Conservation (phyloP, 192 early-diverging fungal genomes). For the Jimgerdemannia lactiflua region DNA sequence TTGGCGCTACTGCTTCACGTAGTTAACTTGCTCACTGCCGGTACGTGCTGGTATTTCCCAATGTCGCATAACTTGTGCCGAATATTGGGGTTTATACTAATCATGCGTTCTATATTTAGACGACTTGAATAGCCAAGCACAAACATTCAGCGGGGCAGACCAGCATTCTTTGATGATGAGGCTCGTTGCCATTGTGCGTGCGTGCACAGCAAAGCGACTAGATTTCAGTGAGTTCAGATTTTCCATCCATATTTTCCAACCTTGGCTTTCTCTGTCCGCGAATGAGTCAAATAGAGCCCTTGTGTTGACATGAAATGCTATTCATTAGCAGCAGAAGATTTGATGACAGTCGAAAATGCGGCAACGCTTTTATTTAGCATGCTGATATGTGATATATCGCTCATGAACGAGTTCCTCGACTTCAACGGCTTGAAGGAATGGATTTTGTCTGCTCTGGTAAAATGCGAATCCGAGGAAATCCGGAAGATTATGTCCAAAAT, state of each 20-base stretch:
- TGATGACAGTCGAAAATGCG: slow-evolving; percentile 14
- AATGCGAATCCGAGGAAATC: slow-evolving; percentile 16
- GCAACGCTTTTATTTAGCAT: slow-evolving; percentile 15
- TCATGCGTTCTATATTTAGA: not conserved
- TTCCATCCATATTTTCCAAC: not conserved
- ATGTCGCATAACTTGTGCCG: not conserved
- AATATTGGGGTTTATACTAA: too few relatives aligned
- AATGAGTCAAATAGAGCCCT: not conserved
- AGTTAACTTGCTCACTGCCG: slow-evolving; percentile 13
- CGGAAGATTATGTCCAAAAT: slow-evolving; percentile 8
- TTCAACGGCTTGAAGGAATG: slow-evolving; percentile 13
- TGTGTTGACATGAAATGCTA: not conserved
- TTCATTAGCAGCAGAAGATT: slow-evolving; percentile 17
- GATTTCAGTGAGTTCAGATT: not conserved
- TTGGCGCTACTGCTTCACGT: slow-evolving; percentile 21
- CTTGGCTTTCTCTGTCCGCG: not conserved
- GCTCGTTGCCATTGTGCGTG: not conserved
- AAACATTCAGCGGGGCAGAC: not conserved
- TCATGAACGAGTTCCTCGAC: slow-evolving; percentile 11
- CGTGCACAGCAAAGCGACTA: not conserved
- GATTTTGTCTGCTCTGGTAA: slow-evolving; percentile 9
- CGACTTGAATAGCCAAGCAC: not conserved
- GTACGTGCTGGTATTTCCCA: slow-evolving; percentile 7
- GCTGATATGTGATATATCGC: slow-evolving; percentile 13
- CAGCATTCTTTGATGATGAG: not conserved